phyloP scores from a whole-genome alignment of 257 asterid genomes.

The Fraxinus excelsior region DNA sequence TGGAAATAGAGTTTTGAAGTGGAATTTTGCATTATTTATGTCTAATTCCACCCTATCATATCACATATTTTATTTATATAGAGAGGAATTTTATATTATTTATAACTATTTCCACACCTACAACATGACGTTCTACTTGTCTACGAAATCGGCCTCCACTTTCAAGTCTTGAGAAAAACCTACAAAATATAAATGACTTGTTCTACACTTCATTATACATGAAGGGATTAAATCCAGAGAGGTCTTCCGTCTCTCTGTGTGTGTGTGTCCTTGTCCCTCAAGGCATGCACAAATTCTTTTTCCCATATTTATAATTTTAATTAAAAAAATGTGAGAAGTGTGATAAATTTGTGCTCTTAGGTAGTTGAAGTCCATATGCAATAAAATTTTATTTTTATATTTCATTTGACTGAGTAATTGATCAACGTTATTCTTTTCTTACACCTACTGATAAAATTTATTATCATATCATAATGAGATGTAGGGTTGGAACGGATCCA shows the following conservation, averaged over 20 bases:
- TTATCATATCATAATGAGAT: no score
- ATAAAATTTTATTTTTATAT: no score
- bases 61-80: not conserved
- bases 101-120: no score
- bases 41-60: not conserved
- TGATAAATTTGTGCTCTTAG: no score
- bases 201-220: not conserved
- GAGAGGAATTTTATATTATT: no score
- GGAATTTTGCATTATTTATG: not conserved
- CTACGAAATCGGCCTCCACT: not conserved
- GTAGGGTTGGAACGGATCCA: no score
- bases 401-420: no score
- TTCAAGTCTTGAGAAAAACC: not conserved
- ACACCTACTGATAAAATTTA: no score
- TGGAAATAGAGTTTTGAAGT: not conserved
- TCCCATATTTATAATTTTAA: not conserved
- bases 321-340: no score
- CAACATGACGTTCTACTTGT: not conserved
- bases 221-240: not conserved
- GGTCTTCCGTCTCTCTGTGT: not conserved
- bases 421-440: no score
- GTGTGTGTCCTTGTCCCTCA: not conserved
- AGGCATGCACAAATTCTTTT: not conserved
- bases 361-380: no score
- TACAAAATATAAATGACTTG: not conserved